A percentile compares a stretch with the other conserved stretches of the same genome.
Evolutionary conservation across 192 early-diverging fungal genomes (phyloP).

Genomic region (Funneliformis mosseae): DNA sequence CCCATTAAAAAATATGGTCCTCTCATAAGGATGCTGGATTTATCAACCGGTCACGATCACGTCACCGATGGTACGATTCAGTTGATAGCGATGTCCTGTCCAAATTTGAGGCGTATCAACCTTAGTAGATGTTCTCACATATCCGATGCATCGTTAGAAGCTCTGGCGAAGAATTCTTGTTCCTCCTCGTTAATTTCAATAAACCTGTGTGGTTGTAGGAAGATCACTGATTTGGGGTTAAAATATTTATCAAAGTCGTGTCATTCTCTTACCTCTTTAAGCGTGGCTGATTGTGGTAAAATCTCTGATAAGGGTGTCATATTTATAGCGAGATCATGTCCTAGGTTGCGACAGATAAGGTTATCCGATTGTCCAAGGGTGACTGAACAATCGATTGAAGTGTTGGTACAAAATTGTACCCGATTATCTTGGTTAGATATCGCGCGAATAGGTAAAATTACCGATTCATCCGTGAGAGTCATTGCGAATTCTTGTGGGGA

Average conservation of each 20-base stretch:
- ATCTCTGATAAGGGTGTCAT: constrained; percentile 10
- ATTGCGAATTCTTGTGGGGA: constrained; percentile 37
- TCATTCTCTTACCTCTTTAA: constrained; percentile 5
- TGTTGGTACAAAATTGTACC: constrained; percentile 38
- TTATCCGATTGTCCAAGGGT: constrained; percentile 43
- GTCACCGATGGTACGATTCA: not conserved
- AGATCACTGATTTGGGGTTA: constrained; percentile 44
- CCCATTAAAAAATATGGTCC: constrained; percentile 19
- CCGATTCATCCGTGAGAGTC: constrained; percentile 28
- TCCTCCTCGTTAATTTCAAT: constrained; percentile 29
- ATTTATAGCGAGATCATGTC: constrained; percentile 33
- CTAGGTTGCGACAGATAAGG: constrained; percentile 38
- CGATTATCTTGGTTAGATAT: constrained; percentile 48
- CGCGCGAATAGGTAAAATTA: constrained; percentile 37
- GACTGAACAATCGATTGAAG: constrained; percentile 30
- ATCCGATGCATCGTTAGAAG: not conserved
- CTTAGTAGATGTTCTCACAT: not conserved
- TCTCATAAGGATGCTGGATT: constrained; percentile 2
- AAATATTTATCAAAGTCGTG: constrained; percentile 34
- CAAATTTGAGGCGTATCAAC: not conserved
- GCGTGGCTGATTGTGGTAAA: constrained; percentile 14
- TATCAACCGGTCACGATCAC: not conserved
- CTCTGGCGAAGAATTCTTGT: not conserved
- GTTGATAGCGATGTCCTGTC: not conserved
- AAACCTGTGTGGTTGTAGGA: constrained; percentile 43